Evolutionary conservation across 192 early-diverging fungal species (phyloP).

Genomic region (Diversispora eburnea): DNA sequence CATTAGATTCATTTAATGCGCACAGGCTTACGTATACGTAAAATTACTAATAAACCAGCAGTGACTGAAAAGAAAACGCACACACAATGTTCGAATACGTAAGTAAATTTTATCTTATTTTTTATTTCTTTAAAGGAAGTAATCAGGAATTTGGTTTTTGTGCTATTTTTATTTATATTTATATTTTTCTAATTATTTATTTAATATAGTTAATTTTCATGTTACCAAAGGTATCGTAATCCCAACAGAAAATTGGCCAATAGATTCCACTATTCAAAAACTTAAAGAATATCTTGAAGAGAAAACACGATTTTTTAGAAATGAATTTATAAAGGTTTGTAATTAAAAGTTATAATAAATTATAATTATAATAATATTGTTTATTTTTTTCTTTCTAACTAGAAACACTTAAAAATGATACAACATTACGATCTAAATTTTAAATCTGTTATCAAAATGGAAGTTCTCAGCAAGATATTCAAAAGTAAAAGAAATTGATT

Average conservation of each 20-base stretch:
- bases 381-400: neutral
- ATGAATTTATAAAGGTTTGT: slow-evolving; percentile 50
- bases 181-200: no score
- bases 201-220: slow-evolving; percentile 32
- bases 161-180: neutral
- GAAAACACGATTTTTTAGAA: slow-evolving; percentile 45
- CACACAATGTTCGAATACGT: neutral
- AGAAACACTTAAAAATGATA: slow-evolving; percentile 24
- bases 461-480: slow-evolving; percentile 37
- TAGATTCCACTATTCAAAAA: slow-evolving; percentile 33
- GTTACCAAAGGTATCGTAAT: slow-evolving; percentile 36
- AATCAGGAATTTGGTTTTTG: neutral
- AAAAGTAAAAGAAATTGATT: slow-evolving; percentile 29
- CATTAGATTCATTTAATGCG: no score
- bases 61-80: no score
- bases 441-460: slow-evolving; percentile 45
- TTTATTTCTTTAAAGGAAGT: neutral
- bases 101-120: neutral
- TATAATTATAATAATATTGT: neutral
- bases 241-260: slow-evolving; percentile 27
- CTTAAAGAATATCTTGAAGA: slow-evolving; percentile 42
- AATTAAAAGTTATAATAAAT: neutral
- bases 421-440: slow-evolving; percentile 33
- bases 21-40: no score
- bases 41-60: no score